Evolutionary conservation across 176 grass and related monocot species (phyloP).

Genomic region (Hordeum marinum): DNA sequence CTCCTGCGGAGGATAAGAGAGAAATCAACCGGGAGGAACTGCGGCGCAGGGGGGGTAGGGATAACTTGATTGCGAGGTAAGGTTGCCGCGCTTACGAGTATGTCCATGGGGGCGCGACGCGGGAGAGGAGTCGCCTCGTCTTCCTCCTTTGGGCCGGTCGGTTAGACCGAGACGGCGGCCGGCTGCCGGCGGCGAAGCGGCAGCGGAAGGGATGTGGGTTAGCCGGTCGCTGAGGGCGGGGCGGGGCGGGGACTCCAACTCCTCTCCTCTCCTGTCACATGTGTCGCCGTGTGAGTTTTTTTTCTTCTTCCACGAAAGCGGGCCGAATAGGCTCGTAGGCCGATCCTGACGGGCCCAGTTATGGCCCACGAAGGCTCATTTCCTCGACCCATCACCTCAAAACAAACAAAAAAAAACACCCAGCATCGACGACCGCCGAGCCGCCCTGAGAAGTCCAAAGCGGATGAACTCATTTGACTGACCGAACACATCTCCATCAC

Average conservation of each 20-base stretch:
- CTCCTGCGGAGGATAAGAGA: constrained; percentile 19
- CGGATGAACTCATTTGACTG: constrained; percentile 22
- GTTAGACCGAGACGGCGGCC: not conserved
- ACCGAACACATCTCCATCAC: not conserved
- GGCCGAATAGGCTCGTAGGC: not conserved
- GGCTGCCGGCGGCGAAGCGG: constrained; percentile 1
- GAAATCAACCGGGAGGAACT: not conserved
- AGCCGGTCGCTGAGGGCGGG: not conserved
- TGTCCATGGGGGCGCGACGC: constrained; percentile 24
- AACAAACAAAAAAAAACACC: too few relatives aligned
- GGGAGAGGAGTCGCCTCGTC: not conserved
- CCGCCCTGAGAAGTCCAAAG: not conserved
- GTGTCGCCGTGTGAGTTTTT: not conserved
- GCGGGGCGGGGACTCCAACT: not conserved
- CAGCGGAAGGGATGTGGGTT: not conserved
- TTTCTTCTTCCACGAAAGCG: not conserved
- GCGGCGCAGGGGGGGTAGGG: not conserved
- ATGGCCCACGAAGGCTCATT: not conserved
- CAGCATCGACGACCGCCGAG: too few relatives aligned
- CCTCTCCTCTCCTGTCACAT: not conserved
- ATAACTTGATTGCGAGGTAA: not conserved
- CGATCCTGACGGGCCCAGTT: not conserved
- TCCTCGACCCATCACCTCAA: not conserved
- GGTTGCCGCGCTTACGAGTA: constrained; percentile 33
- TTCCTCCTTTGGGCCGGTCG: not conserved